phyloP scores from a whole-genome alignment of 257 asterid genomes.

The Paraleonurus japonicus region DNA sequence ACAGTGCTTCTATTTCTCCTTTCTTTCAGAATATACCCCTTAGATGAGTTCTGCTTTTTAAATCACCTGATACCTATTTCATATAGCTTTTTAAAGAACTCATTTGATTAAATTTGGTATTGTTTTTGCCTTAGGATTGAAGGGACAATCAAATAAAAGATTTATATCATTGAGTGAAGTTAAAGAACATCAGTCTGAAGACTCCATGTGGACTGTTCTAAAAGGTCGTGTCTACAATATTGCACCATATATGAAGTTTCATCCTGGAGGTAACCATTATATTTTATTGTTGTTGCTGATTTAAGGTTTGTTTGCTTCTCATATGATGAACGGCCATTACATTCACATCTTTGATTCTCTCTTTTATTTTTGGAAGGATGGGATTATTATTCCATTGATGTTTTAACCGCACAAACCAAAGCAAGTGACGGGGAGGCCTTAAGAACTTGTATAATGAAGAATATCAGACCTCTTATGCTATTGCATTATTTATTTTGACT shows the following conservation, averaged over 20 bases:
- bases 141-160: conserved; percentile 78
- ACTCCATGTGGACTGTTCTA: conserved; percentile 94
- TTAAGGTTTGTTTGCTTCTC: not conserved
- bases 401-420: too few relatives aligned
- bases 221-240: conserved; percentile 92
- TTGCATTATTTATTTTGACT: too few relatives aligned
- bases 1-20: not conserved
- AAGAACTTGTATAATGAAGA: too few relatives aligned
- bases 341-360: not conserved
- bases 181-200: conserved; percentile 74
- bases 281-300: not conserved
- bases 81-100: not conserved
- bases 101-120: conserved; percentile 5
- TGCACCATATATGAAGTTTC: conserved; percentile 91
- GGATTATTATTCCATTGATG: not conserved
- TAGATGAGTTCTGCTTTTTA: not conserved
- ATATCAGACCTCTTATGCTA: too few relatives aligned
- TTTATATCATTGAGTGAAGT: conserved; percentile 75
- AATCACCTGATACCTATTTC: not conserved
- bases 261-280: conserved; percentile 79
- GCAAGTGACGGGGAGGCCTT: too few relatives aligned
- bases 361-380: not conserved
- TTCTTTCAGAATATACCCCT: not conserved
- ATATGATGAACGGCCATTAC: too few relatives aligned
- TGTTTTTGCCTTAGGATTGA: conserved; percentile 55